Percentiles rank a stretch among this genome's conserved stretches.
These are phyloP conservation scores for Saturnispora sekii DNA, from an alignment of 805 yeast species.

Conservation along the genomic window DNA sequence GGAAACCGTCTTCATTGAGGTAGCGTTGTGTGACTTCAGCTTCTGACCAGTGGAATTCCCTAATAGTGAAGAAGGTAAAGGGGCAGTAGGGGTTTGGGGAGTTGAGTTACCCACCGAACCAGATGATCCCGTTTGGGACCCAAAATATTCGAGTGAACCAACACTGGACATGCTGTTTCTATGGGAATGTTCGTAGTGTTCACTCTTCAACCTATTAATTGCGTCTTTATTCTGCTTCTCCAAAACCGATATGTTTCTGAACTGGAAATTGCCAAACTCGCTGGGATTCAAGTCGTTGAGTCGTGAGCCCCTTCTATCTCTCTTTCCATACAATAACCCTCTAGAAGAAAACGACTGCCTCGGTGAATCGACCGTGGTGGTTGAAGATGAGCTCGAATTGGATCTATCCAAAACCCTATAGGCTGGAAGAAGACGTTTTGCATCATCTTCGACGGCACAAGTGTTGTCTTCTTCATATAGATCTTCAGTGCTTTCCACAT, in stretches of 20 bases:
- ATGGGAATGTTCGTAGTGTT: conserved; percentile 51
- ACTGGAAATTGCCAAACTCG: conserved; percentile 90
- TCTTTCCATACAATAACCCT: conserved; percentile 31
- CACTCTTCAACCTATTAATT: conserved; percentile 75
- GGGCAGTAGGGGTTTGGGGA: conserved; percentile 18
- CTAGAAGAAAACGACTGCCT: conserved; percentile 21
- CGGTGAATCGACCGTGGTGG: conserved; percentile 23
- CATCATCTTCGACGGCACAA: conserved; percentile 2
- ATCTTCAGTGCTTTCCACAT: conserved; percentile 3
- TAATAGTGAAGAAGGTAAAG: neutral
- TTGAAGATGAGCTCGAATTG: conserved; percentile 15
- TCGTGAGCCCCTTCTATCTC: conserved; percentile 67
- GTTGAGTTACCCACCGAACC: conserved; percentile 15
- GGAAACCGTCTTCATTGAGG: neutral
- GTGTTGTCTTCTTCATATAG: neutral
- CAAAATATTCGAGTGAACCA: conserved; percentile 33
- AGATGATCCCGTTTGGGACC: conserved; percentile 14
- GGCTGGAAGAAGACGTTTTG: neutral
- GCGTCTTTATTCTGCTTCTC: conserved; percentile 93
- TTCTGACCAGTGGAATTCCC: neutral
- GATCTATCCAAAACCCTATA: conserved; percentile 5
- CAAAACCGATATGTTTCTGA: conserved; percentile 77
- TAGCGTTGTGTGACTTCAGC: neutral
- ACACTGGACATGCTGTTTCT: conserved; percentile 31
- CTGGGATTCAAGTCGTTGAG: conserved; percentile 48